These are phyloP conservation scores for Fraxinus cuspidata DNA, from an alignment of 257 asterid genomes.

Conservation along the genomic window DNA sequence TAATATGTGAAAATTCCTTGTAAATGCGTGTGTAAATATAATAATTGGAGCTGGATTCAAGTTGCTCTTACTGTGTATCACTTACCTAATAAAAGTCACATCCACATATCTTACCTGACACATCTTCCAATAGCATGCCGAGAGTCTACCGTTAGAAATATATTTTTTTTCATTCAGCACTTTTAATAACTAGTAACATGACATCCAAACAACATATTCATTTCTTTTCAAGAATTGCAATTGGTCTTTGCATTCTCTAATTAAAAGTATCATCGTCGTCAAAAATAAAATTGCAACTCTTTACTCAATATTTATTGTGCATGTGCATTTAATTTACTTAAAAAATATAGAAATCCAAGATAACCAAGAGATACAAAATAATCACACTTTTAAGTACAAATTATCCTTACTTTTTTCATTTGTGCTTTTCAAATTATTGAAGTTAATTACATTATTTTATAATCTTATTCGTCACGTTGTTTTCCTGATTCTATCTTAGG, in stretches of 20 bases:
- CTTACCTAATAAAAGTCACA: not conserved
- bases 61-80: not conserved
- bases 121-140: not conserved
- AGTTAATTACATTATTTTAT: not conserved
- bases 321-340: not conserved
- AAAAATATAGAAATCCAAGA: not conserved
- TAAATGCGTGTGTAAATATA: not conserved
- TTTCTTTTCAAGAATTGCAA: not conserved
- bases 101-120: not conserved
- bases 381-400: not conserved
- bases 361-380: not conserved
- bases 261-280: not conserved
- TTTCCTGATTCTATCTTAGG: not conserved
- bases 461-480: not conserved
- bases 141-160: not conserved
- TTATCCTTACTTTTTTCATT: not conserved
- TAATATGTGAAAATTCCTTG: not conserved
- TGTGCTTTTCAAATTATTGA: not conserved
- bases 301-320: not conserved
- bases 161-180: not conserved
- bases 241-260: not conserved
- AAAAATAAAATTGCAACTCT: not conserved
- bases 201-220: not conserved
- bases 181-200: not conserved
- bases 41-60: not conserved